Evolutionary conservation across 768 basidiomycete species (phyloP), one percentile per base, ranked within the genome.

Genomic region (Boletus rufocinnamomeus): DNA sequence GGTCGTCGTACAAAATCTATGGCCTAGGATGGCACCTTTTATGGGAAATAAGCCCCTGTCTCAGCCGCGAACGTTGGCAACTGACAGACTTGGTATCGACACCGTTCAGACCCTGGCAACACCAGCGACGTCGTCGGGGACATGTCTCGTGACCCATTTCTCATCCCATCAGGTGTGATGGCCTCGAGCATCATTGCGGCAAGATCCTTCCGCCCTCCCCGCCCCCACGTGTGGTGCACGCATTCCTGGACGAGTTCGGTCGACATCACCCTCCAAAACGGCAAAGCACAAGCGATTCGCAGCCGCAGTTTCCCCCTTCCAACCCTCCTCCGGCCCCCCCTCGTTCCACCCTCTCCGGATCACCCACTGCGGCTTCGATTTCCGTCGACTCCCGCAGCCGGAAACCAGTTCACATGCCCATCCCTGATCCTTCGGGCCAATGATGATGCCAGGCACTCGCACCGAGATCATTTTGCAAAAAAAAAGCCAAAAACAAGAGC

Each of bases 31-130:
- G 14, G 3, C 2, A 9, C 56, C 45, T 27, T 49, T 61, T 50
- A 56, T 56, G 52, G 59, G 3, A 32, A 56, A 65, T 48, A 51
- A 1, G 3, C 62, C 62, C 62, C 62, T 48, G 28, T 48, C 47
- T 47, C 3, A 13, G 11, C 13, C 1, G 13, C 13, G 32, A 34
- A 34, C 32, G 1, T 34, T 34, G 4, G 4, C 32, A 34, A 34
- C 13, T 13, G 11, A 34, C 11, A 34, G 13, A 13, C 10, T 34
- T 34, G 8, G 17, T 9, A 16, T 40, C 19, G n/a, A 9, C 19
- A 10, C 4, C 38, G 38, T 40, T 11, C 1, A 16, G n/a, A 11
- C 40, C 40, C 9, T 41, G n/a, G n/a, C 40, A 19, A 40, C 40
- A 41, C 40, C 9, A n/a, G n/a, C 34, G 32, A n/a, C 3, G 16